Percentiles rank a stretch among this genome's conserved stretches.
Conservation (phyloP, 73 alveolate species). For the Effrenium voratum region DNA sequence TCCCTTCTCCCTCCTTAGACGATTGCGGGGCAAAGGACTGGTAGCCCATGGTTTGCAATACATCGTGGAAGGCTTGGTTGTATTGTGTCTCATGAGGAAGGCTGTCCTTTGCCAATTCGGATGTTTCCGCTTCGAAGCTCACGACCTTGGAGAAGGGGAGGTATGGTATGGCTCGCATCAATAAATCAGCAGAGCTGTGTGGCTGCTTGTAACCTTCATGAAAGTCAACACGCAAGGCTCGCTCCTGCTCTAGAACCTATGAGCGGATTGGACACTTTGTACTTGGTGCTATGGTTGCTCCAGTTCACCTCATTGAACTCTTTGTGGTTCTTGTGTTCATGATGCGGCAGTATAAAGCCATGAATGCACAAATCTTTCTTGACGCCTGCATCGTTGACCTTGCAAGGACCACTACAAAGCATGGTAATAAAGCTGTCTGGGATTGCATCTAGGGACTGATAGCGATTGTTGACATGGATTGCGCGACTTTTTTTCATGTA, state of each 20-base stretch:
- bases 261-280: neutral
- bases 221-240: neutral
- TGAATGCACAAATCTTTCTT: neutral
- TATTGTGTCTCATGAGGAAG: neutral
- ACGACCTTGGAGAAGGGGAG: neutral
- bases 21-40: neutral
- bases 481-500: neutral
- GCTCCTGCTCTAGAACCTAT: neutral
- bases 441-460: neutral
- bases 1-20: neutral
- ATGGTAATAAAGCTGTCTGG: neutral
- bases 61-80: neutral
- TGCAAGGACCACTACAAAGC: neutral
- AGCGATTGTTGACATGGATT: neutral
- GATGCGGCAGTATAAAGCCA: neutral
- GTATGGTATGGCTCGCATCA: neutral
- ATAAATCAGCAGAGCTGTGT: neutral
- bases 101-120: neutral
- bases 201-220: neutral
- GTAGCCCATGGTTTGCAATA: neutral
- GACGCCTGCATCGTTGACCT: too few species aligned
- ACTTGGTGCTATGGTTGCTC: neutral
- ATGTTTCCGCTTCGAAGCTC: neutral
- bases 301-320: neutral
- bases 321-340: neutral